Evolutionary conservation across 2,329 filamentous ascomycete genomes (phyloP).

Genomic region (Neonectria coccinea): DNA sequence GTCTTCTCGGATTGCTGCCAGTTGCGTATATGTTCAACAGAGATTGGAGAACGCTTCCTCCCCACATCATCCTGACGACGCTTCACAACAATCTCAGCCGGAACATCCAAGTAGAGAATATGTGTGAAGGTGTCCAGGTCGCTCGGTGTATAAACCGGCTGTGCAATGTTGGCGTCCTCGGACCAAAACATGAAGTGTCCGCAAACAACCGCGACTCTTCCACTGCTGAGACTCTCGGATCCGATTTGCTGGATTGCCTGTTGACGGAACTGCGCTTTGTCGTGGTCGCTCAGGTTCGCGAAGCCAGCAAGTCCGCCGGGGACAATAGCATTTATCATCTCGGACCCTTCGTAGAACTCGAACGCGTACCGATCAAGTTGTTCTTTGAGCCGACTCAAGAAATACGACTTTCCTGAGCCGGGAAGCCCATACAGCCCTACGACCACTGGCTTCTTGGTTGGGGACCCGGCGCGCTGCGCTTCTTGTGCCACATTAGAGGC

Average conservation of each 20-base stretch:
- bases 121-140: slow-evolving; percentile 66
- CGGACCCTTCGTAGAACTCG: too few species aligned
- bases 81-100: slow-evolving; percentile 51
- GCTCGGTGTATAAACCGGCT: slow-evolving; percentile 54
- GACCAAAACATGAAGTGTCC: slow-evolving; percentile 69
- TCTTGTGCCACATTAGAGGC: too few species aligned
- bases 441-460: too few species aligned
- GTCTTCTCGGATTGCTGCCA: slow-evolving; percentile 63
- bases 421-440: too few species aligned
- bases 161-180: slow-evolving; percentile 48
- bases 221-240: slow-evolving; percentile 49
- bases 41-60: slow-evolving; percentile 50
- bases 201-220: slow-evolving; percentile 60
- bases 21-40: slow-evolving; percentile 53
- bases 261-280: slow-evolving; percentile 55
- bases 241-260: slow-evolving; percentile 60
- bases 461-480: too few species aligned
- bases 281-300: slow-evolving; percentile 49
- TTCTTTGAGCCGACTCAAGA: too few species aligned
- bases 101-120: slow-evolving; percentile 66
- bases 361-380: too few species aligned
- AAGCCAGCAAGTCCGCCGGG: slow-evolving; percentile 63
- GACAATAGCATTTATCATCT: slow-evolving; percentile 56
- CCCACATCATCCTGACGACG: slow-evolving; percentile 53
- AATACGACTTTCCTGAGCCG: too few species aligned